Conservation (phyloP, 306 rosid species). For the Pueraria montana region DNA sequence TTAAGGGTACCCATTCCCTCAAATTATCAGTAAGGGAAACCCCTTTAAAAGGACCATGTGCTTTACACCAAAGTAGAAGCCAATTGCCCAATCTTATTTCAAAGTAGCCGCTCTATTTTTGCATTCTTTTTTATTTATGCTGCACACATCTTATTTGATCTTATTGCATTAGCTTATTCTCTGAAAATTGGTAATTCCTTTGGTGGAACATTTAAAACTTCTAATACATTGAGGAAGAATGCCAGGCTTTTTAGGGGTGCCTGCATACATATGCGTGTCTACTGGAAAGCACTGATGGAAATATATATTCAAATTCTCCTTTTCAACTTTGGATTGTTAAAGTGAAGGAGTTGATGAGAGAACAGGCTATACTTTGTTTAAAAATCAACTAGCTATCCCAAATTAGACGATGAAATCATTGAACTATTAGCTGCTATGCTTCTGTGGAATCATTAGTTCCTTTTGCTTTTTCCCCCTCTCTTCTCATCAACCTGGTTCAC, state of each 20-base stretch:
- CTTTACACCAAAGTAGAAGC: not conserved
- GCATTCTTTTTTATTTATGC: not conserved
- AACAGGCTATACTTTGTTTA: not conserved
- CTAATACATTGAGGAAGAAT: slow-evolving; percentile 21
- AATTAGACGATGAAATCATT: not conserved
- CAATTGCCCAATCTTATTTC: not conserved
- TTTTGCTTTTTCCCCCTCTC: not conserved
- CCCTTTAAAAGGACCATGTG: not conserved
- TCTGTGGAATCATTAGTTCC: not conserved
- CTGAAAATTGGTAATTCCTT: not conserved
- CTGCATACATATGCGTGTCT: too few species aligned
- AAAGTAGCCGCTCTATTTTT: not conserved
- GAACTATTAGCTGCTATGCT: not conserved
- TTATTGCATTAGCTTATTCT: not conserved
- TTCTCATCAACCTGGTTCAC: slow-evolving; percentile 2
- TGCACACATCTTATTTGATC: not conserved
- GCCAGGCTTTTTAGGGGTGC: not conserved
- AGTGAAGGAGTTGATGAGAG: too few species aligned
- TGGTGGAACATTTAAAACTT: not conserved
- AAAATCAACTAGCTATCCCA: not conserved
- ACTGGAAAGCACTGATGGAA: too few species aligned
- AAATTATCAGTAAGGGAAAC: not conserved
- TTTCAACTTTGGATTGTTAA: too few species aligned
- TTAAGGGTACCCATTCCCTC: not conserved
- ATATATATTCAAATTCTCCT: too few species aligned